Conservation (phyloP, 306 rosid species). For the Corylus americana region DNA sequence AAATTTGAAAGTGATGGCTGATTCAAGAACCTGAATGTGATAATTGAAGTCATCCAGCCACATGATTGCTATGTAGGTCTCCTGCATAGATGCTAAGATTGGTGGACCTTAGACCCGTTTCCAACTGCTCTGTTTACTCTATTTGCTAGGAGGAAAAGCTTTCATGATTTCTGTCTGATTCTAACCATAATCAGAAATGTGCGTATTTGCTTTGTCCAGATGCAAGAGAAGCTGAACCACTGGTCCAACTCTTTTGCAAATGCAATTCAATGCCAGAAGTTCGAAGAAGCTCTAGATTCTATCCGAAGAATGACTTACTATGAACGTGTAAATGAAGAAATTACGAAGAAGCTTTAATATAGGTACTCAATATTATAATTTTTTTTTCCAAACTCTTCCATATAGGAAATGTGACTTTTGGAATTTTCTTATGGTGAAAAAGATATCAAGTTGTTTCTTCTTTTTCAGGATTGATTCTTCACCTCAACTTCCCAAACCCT, state of each 20-base stretch:
- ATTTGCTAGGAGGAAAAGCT: conserved; percentile 24
- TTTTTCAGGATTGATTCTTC: neutral
- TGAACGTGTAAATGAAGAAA: conserved; percentile 74
- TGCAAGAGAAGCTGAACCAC: conserved; percentile 69
- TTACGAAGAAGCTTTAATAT: conserved; percentile 60
- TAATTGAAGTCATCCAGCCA: neutral
- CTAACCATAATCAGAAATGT: conserved; percentile 10
- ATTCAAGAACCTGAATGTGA: neutral
- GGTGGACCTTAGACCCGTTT: neutral
- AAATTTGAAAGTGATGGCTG: neutral
- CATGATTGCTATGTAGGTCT: neutral
- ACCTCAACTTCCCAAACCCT: no score
- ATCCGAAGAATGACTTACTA: conserved; percentile 83
- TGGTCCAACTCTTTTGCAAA: conserved; percentile 61
- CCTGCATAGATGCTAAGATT: neutral
- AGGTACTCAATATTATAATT: conserved; percentile 30
- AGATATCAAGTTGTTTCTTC: neutral
- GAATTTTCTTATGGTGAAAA: conserved; percentile 7
- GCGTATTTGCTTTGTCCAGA: conserved; percentile 48
- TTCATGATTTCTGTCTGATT: conserved; percentile 12
- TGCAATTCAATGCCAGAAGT: conserved; percentile 54
- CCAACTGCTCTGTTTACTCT: neutral
- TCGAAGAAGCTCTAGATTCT: conserved; percentile 61
- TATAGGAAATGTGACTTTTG: conserved; percentile 9
- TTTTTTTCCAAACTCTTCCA: neutral